Evolutionary conservation across 1,284 basidiomycete genomes (phyloP), one percentile per base, ranked within the genome.

Genomic region (Cystobasidiaceae sp.): DNA sequence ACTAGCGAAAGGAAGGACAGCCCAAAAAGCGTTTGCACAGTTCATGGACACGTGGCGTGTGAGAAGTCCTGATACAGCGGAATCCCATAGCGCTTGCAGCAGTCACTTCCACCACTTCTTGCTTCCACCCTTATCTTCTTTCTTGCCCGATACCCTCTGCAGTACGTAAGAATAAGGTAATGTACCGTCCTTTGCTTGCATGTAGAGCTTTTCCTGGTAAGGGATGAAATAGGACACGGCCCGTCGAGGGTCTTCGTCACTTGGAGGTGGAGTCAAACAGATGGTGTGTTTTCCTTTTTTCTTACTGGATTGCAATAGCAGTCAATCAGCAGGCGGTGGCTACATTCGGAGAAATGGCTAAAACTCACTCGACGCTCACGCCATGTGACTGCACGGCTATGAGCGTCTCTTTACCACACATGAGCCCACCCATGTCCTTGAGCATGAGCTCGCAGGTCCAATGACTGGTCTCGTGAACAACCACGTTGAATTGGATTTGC

Each of bases 401-500:
- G 39, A 64, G 33, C 17, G 44, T 48, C 11, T 64, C 51, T 49
- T 64, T 64, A 27, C 52, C 61, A 41, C 46, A 49, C 8, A 44
- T 39, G 13, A 64, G 33, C 1, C 52, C 45, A 23, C 61, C 61
- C 39, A 51, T 51, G 17, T 55, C 41, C 32, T 64, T 64, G 5
- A 64, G 25, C 1, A 44, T 30, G 2, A 64, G 19, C 32, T 64
- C 61, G 44, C 61, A 64, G 19, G 34, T 55, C 61, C 61, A 64
- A 19, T 51, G 37, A 28, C 41, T 46, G 33, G 55, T 52, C 15
- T 64, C 61, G 28, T 30, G 19, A 11, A 64, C 52, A 15, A 64
- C 51, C 3, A 64, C 61, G 41, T 64, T 64, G 33, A 64, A 64
- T 23, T 64, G 61, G 1, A 64, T 19, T 44, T 51, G 46, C 19